Conservation (phyloP, 2,329 filamentous ascomycete genomes). For the Tolypocladium album region DNA sequence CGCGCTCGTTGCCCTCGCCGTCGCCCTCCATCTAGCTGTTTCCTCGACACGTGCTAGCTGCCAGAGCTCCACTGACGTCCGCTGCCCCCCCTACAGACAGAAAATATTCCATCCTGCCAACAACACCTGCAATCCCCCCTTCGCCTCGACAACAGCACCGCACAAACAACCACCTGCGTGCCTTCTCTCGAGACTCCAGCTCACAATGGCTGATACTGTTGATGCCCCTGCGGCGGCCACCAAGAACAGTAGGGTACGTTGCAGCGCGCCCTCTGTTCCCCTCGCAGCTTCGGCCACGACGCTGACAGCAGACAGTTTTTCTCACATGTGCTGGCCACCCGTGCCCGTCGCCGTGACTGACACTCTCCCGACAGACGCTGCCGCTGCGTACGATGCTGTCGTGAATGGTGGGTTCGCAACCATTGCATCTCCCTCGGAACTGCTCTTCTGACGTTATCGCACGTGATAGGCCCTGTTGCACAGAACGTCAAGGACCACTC, state of each 20-base stretch:
- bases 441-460: neutral
- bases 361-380: slow-evolving; percentile 28
- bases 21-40: neutral
- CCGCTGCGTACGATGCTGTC: slow-evolving; percentile 36
- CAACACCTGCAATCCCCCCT: slow-evolving; percentile 1
- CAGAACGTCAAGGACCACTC: slow-evolving; percentile 47
- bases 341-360: slow-evolving; percentile 16
- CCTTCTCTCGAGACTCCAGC: neutral
- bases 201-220: slow-evolving; percentile 20
- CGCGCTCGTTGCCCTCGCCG: neutral
- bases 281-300: slow-evolving; percentile 2
- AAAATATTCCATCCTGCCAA: slow-evolving; percentile 4
- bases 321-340: slow-evolving; percentile 2
- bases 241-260: slow-evolving; percentile 43
- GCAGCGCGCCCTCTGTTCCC: neutral
- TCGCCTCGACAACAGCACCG: neutral
- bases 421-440: slow-evolving; percentile 3
- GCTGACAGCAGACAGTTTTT: slow-evolving; percentile 8
- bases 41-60: neutral
- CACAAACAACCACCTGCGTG: neutral
- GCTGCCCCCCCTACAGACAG: slow-evolving; percentile 4
- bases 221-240: slow-evolving; percentile 31
- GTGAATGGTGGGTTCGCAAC: slow-evolving; percentile 27
- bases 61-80: neutral
- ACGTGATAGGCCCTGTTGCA: slow-evolving; percentile 41